Conservation (phyloP, 768 basidiomycete species). For the Leucocoprinus sp. region DNA sequence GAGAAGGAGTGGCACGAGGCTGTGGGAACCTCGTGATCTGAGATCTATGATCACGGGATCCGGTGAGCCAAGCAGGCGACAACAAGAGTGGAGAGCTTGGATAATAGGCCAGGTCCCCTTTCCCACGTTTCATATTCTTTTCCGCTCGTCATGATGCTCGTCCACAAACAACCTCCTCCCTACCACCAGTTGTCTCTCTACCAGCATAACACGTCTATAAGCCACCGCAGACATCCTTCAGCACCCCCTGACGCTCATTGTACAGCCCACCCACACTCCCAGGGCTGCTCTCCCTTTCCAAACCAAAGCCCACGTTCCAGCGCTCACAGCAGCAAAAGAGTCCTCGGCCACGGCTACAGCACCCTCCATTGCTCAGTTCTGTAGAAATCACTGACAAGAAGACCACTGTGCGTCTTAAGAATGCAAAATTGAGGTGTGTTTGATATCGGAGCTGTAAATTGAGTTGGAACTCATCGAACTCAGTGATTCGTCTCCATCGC, state of each 20-base stretch:
- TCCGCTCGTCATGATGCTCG: constrained; percentile 36
- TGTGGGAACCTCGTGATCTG: no score
- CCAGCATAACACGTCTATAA: constrained; percentile 19
- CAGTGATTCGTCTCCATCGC: constrained; percentile 27
- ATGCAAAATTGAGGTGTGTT: constrained; percentile 23
- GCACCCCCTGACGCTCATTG: constrained; percentile 59
- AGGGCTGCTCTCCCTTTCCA: constrained; percentile 64
- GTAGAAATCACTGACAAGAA: constrained; percentile 20
- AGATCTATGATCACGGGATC: constrained; percentile 10
- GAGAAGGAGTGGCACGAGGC: no score
- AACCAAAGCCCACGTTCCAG: constrained; percentile 32
- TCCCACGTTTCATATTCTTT: constrained; percentile 16
- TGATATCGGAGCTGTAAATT: no score
- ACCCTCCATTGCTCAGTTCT: constrained; percentile 18
- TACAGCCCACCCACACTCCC: constrained; percentile 69
- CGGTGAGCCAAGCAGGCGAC: constrained; percentile 9
- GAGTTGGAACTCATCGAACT: neutral
- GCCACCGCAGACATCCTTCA: constrained; percentile 59
- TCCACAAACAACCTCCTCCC: constrained; percentile 35
- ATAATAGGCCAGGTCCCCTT: constrained; percentile 3
- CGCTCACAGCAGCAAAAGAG: constrained; percentile 17
- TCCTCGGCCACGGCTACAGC: constrained; percentile 22
- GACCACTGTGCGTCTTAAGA: constrained; percentile 20
- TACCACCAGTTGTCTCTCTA: constrained; percentile 20
- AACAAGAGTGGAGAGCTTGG: constrained; percentile 19